A percentile compares a stretch with the other conserved stretches of the same genome.
phyloP scores from a whole-genome alignment of 768 basidiomycete genomes.

The Udeniomyces megalosporus region DNA sequence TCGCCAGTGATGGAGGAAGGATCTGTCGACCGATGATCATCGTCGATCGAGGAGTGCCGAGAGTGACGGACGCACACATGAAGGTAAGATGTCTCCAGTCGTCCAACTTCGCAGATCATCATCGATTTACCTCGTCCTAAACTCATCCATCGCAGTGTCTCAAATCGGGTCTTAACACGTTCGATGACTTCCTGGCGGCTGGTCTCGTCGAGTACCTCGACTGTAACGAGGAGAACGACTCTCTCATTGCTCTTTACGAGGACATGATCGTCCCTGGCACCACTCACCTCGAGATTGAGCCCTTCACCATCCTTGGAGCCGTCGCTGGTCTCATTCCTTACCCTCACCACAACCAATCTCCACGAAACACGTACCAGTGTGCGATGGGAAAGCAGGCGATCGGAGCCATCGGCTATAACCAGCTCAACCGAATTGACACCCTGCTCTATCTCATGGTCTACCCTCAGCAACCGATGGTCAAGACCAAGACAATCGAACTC shows the following conservation, averaged over 20 bases:
- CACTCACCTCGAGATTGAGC: constrained; percentile 96
- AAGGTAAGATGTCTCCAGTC: constrained; percentile 36
- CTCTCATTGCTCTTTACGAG: constrained; percentile 89
- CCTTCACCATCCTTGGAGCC: constrained; percentile 91
- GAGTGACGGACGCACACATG: constrained; percentile 67
- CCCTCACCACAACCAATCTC: constrained; percentile 98
- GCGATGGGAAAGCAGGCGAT: constrained; percentile 99
- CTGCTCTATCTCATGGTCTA: constrained; percentile 95
- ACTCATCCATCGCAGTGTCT: constrained; percentile 42
- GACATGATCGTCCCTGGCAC: constrained; percentile 60
- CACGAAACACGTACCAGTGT: constrained; percentile 97
- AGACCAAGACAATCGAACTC: constrained; percentile 94
- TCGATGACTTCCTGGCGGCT: constrained; percentile 82
- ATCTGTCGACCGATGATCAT: constrained; percentile 98
- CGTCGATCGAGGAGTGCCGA: constrained; percentile 62
- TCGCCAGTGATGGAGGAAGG: constrained; percentile 90
- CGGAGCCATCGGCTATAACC: constrained; percentile 94
- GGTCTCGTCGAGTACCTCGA: constrained; percentile 96
- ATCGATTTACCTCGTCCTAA: not conserved
- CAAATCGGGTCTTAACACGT: constrained; percentile 58
- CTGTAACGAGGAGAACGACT: constrained; percentile 98
- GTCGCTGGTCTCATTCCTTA: constrained; percentile 98
- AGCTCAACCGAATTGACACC: constrained; percentile 93
- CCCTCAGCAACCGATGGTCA: constrained; percentile 98
- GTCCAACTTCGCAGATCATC: not conserved